Percentiles rank a stretch among this genome's conserved stretches.
Evolutionary conservation across 2,329 filamentous ascomycete genomes (phyloP).

Genomic region (Cryoendolithus antarcticus): DNA sequence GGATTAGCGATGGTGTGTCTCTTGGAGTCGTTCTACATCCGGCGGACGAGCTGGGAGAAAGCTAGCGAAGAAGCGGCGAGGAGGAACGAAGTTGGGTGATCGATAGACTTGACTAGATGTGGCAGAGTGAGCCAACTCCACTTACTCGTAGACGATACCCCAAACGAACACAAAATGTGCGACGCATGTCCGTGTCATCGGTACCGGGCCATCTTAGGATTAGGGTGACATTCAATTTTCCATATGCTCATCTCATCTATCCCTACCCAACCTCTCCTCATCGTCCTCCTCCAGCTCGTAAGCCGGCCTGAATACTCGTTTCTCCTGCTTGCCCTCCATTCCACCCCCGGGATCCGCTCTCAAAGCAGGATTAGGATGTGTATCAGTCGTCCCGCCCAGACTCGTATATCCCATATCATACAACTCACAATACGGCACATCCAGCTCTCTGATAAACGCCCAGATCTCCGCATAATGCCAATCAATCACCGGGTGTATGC

Average conservation of each 20-base stretch:
- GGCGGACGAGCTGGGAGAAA: conserved; percentile 41
- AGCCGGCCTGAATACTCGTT: conserved; percentile 49
- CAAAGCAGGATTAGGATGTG: conserved; percentile 73
- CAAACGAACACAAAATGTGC: no score
- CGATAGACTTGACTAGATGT: background rate
- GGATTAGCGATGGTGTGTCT: conserved; percentile 51
- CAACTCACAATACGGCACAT: conserved; percentile 70
- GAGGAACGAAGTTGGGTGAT: conserved; percentile 36
- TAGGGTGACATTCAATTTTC: no score
- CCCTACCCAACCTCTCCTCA: conserved; percentile 66
- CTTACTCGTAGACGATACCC: no score
- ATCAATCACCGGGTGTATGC: conserved; percentile 89
- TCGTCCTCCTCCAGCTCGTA: conserved; percentile 64
- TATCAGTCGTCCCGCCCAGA: conserved; percentile 81
- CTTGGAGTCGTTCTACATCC: conserved; percentile 47
- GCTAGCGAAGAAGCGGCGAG: conserved; percentile 48
- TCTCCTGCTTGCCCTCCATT: conserved; percentile 16
- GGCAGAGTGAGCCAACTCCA: no score
- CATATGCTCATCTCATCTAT: conserved; percentile 5
- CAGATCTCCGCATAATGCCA: conserved; percentile 96
- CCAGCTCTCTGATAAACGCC: conserved; percentile 69
- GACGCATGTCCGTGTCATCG: no score
- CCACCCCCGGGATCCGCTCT: conserved; percentile 23
- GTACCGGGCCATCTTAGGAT: no score
- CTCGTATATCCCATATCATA: conserved; percentile 88